Evolutionary conservation across 768 basidiomycete species (phyloP).

Genomic region (Gymnopilus junonius): DNA sequence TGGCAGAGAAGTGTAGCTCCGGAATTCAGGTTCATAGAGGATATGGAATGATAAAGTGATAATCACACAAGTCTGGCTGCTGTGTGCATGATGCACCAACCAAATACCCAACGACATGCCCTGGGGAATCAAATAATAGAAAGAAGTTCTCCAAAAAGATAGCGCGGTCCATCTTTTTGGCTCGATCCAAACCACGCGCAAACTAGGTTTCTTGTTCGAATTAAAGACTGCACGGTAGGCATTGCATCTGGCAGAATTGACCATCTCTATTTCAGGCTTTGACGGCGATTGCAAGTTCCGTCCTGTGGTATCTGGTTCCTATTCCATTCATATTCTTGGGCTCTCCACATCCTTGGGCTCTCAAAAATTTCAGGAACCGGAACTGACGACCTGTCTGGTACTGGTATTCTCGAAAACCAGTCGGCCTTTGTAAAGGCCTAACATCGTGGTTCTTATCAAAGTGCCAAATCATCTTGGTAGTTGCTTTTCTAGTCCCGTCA

Average conservation of each 20-base stretch:
- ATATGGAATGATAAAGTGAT: constrained; percentile 1
- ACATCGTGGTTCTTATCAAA: background rate
- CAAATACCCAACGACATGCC: background rate
- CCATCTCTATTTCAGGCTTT: background rate
- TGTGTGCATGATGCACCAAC: background rate
- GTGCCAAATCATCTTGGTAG: background rate
- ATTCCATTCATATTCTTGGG: background rate
- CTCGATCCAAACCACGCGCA: constrained; percentile 3
- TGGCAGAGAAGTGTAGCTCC: background rate
- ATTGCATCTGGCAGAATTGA: background rate
- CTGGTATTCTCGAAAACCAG: background rate
- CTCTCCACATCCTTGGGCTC: background rate
- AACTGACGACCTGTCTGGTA: background rate
- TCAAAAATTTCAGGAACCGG: background rate
- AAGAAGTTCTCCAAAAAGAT: background rate
- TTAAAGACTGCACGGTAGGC: background rate
- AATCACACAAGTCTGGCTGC: background rate
- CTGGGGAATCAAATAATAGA: background rate
- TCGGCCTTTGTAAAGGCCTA: background rate
- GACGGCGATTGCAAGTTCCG: background rate
- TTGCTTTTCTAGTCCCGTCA: background rate
- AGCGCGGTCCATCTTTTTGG: background rate
- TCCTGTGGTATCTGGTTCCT: background rate
- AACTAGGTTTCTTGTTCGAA: background rate
- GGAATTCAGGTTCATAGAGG: background rate